Conservation (phyloP, 768 basidiomycete genomes). For the Chiua virens region DNA sequence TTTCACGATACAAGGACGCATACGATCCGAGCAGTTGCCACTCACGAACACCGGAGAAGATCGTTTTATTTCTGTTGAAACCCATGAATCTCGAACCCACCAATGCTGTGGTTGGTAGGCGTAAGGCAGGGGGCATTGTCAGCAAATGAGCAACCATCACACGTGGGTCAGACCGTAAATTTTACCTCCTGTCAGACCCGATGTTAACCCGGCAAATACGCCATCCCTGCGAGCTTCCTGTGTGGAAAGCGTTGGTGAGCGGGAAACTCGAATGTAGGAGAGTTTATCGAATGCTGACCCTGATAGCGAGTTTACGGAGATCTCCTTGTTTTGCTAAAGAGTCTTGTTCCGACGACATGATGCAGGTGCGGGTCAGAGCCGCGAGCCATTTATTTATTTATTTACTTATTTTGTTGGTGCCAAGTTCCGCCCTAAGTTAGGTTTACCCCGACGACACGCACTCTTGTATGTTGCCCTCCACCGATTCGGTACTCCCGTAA, state of each 20-base stretch:
- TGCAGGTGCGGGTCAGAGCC: conserved; percentile 12
- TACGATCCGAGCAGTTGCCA: conserved; percentile 18
- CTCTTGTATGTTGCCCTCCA: conserved; percentile 10
- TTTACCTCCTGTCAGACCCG: conserved; percentile 67
- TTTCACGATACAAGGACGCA: conserved; percentile 16
- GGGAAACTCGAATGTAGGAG: conserved; percentile 11
- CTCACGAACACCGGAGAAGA: conserved; percentile 67
- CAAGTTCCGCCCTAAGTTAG: neutral
- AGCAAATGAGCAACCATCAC: conserved; percentile 14
- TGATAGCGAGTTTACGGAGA: conserved; percentile 25
- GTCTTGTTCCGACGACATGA: conserved; percentile 28
- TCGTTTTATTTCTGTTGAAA: conserved; percentile 62
- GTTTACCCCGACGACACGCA: conserved; percentile 21
- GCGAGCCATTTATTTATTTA: no score
- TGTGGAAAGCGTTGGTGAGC: conserved; percentile 29
- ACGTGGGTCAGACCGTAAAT: conserved; percentile 22
- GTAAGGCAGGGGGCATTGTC: neutral
- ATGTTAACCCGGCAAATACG: conserved; percentile 68
- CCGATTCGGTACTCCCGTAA: conserved; percentile 24
- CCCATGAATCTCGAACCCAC: conserved; percentile 62
- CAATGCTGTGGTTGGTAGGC: conserved; percentile 43
- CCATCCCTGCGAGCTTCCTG: conserved; percentile 75
- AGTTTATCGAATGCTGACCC: conserved; percentile 17
- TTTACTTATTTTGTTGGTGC: conserved; percentile 4
- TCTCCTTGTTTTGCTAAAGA: conserved; percentile 16